Base-by-base conservation (phyloP, 257 asterid species). In the Plantago major region DNA sequence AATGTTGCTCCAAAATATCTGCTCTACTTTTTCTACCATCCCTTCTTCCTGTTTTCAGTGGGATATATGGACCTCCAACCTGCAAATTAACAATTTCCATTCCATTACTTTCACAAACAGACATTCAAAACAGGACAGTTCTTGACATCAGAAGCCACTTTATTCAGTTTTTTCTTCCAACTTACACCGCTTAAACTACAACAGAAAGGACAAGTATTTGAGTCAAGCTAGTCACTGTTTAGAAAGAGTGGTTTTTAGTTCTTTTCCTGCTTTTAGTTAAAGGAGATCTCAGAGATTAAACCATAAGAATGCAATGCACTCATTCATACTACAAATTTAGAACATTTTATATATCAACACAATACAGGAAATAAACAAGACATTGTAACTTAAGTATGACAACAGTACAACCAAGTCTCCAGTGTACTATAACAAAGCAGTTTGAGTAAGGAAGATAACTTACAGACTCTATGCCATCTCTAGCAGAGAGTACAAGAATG, bases 1-100 rank as follows among this genome's bases (percentile, higher is more conserved):
- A 81, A 45, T 83, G 79, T 57, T 87, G 89, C 64, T 93, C 96
- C 0, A 93, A 75, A 40, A 87, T 81, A 45, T 83, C 89, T 44
- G 83, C 95, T 62, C 97, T 80, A 89, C 96, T 93, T 56, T 76
- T 87, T 33, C 95, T 80, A 12, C 99, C 97, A 71, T 93, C 97
- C 65, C 97, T 87, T 67, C 99, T 79, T 63, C 99, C 99, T 0
- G 99, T 84, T 72, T 87, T 89, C 0, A 93, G 83, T 1, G 96
- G 91, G 43, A 93, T 85, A 42, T 87, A 58, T 38, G 99, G 99
- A 19, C 99, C 99, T 73, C 97, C 99, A 42, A 93, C 66, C 97
- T 92, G 67, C 42, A 72, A 50, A 33, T 18, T 53, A 19, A 30
- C 37, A 30, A 5, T 16, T 19, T 18, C 2, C 59, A 69, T 30